These are phyloP conservation scores for Teratosphaeria epicoccoides DNA, from an alignment of 2,329 filamentous ascomycete genomes.

Conservation along the genomic window DNA sequence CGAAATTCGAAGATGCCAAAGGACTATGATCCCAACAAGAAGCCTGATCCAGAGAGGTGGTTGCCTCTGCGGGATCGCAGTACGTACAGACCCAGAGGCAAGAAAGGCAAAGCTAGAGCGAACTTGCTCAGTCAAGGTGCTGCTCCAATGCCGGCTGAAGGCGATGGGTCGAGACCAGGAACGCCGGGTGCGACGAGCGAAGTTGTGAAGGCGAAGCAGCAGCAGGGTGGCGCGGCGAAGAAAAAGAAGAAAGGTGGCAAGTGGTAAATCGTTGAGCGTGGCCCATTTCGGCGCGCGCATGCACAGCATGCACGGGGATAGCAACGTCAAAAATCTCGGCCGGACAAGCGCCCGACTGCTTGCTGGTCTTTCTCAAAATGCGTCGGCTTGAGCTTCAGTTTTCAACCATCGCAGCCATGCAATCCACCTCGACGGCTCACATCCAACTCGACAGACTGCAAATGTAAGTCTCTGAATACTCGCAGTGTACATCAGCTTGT, in stretches of 20 bases:
- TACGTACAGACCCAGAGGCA: slow-evolving; percentile 79
- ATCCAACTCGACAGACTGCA: no score
- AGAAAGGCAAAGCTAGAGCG: slow-evolving; percentile 63
- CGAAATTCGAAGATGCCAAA: slow-evolving; percentile 56
- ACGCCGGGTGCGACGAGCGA: slow-evolving; percentile 21
- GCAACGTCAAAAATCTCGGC: no score
- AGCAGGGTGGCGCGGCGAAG: slow-evolving; percentile 18
- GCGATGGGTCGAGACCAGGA: slow-evolving; percentile 21
- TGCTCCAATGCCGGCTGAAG: slow-evolving; percentile 57
- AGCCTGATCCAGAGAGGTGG: slow-evolving; percentile 85
- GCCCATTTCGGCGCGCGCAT: no score
- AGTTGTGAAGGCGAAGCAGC: slow-evolving; percentile 38
- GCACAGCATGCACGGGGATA: no score
- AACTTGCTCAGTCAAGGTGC: slow-evolving; percentile 76
- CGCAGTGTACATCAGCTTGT: no score
- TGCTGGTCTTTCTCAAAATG: no score
- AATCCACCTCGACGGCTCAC: no score
- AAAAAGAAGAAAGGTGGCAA: slow-evolving; percentile 31
- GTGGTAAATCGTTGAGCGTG: background rate
- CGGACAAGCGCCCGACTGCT: no score
- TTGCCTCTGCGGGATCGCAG: slow-evolving; percentile 80
- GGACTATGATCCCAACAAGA: slow-evolving; percentile 65
- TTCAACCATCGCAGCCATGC: no score
- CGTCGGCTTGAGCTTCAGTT: no score
- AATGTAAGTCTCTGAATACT: no score